Evolutionary conservation across 306 rosid species (phyloP).

Genomic region (Fragaria nilgerrensis): DNA sequence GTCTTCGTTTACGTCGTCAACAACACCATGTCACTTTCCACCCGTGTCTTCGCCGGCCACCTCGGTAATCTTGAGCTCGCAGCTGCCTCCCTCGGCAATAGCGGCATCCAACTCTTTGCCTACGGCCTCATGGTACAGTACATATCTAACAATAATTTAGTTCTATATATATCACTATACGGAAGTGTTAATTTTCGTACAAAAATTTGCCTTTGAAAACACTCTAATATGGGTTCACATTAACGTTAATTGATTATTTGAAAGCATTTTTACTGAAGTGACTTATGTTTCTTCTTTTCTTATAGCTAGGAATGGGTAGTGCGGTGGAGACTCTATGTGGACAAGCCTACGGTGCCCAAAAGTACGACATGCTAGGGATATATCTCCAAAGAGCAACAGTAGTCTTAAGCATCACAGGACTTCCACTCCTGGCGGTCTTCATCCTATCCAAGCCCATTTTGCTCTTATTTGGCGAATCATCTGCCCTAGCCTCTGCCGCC

Average conservation of each 20-base stretch:
- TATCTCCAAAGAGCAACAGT: conserved; percentile 60
- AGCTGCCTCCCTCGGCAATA: conserved; percentile 76
- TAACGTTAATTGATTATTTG: too few species aligned
- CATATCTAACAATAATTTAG: background rate
- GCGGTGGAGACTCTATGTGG: conserved; percentile 85
- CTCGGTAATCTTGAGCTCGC: conserved; percentile 77
- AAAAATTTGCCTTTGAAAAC: background rate
- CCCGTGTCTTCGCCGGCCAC: conserved; percentile 70
- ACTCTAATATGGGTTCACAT: background rate
- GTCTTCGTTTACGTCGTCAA: conserved; percentile 61
- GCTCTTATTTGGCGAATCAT: conserved; percentile 39
- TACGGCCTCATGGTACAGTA: conserved; percentile 66
- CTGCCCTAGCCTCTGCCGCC: conserved; percentile 42
- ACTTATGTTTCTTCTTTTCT: background rate
- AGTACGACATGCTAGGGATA: conserved; percentile 61
- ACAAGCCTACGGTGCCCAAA: conserved; percentile 66
- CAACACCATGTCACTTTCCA: conserved; percentile 56
- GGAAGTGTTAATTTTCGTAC: background rate
- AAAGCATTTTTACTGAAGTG: too few species aligned
- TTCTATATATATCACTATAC: background rate
- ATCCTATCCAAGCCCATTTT: conserved; percentile 44
- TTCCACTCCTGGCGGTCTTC: conserved; percentile 43
- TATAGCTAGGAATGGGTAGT: conserved; percentile 80
- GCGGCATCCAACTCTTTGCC: conserved; percentile 67
- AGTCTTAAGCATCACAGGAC: conserved; percentile 44